A percentile compares a stretch with the other conserved stretches of the same genome.
phyloP scores from a whole-genome alignment of 345 rosid genomes.

The Barbarea vulgaris region DNA sequence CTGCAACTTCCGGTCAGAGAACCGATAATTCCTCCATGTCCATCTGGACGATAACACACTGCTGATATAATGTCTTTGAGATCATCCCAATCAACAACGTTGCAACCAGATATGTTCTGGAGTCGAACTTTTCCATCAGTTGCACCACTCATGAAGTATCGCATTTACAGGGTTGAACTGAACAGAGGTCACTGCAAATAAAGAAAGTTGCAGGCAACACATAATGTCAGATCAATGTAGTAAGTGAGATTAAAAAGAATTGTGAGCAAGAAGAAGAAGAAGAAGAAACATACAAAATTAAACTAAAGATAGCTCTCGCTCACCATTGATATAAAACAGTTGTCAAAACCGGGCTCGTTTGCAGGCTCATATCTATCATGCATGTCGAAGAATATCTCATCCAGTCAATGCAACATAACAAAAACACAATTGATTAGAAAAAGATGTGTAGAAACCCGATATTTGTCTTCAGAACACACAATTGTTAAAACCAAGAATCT shows the following conservation, averaged over 20 bases:
- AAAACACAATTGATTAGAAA: too few relatives aligned
- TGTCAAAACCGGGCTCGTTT: too few relatives aligned
- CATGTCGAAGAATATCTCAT: too few relatives aligned
- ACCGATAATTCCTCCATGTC: conserved; percentile 64
- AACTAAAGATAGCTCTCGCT: too few relatives aligned
- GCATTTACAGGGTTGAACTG: conserved; percentile 84
- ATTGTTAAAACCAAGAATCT: too few relatives aligned
- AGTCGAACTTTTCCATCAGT: conserved; percentile 85
- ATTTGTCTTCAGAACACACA: too few relatives aligned
- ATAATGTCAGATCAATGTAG: conserved; percentile 20
- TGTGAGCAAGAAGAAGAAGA: conserved; percentile 17
- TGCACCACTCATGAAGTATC: conserved; percentile 78
- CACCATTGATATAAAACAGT: too few relatives aligned
- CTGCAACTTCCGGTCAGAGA: conserved; percentile 61
- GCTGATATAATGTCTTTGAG: conserved; percentile 72
- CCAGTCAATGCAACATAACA: too few relatives aligned
- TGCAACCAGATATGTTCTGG: conserved; percentile 65
- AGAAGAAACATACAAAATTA: conserved; percentile 48
- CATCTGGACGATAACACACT: conserved; percentile 82
- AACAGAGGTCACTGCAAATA: conserved; percentile 70
- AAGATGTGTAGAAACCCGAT: too few relatives aligned
- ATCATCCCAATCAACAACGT: conserved; percentile 85
- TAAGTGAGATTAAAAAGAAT: not conserved
- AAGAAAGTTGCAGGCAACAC: conserved; percentile 15
- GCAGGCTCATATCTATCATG: too few relatives aligned